Base-by-base conservation (phyloP, 1,284 basidiomycete genomes). In the Coniferiporia sulphurascens region DNA sequence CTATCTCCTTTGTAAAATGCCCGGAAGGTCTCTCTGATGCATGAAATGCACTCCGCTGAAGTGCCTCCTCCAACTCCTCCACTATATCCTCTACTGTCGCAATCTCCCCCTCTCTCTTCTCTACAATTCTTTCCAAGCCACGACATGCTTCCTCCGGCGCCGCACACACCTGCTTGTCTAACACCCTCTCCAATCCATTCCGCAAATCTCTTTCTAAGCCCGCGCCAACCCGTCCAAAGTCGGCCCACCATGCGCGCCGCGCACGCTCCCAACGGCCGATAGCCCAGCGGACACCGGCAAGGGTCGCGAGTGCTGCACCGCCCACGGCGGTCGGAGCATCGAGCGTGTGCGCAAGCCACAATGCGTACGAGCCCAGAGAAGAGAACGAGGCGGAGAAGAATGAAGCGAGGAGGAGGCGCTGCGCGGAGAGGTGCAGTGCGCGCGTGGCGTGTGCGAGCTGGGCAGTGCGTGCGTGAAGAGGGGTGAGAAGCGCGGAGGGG, bases 121-220 rank as follows among this genome's bases (percentile, higher is more conserved):
- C 61, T 5, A 76, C 72, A 34, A 82, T 69, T 34, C 69, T 66
- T 52, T 76, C 77, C 21, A 84, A 74, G 36, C 78, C 78, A 10
- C 76, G 68, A 6, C 70, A 71, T 3, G 70, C 70, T 17, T 59
- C 67, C 49, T 62, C 61, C 8, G 73, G 68, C 51, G 72, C 68
- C 19, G 64, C 61, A 7, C 69, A 68, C 13, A 82, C 70, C n/a
- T 80, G 72, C 46, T 78, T 73, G 41, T 78, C 71, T 65, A 88
- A 73, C 1, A 75, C 74, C n/a, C 68, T 67, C 19, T 78, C 72
- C 19, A 88, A 63, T 0, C 75, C 76, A 10, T 63, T 90, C 74
- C 80, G 76, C 15, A 93, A 71, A 74, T 95, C 92, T 52, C 87
- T 78, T 63, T 83, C 80, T 53, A 92, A 73, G 8, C 91, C 89